Conservation (phyloP, 306 rosid genomes). For the Luffa acutangula region DNA sequence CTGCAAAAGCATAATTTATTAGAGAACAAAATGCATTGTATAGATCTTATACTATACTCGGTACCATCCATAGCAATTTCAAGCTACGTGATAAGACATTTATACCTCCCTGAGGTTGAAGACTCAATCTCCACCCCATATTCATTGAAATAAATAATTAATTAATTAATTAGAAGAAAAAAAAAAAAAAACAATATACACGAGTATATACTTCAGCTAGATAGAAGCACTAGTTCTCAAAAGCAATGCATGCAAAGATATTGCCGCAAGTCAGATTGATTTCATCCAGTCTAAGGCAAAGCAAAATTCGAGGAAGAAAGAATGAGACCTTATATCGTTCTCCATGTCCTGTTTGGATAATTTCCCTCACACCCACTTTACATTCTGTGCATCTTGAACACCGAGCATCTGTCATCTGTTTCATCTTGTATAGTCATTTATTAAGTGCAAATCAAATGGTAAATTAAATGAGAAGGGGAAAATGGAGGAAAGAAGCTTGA, state of each 20-base stretch:
- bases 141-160: not conserved
- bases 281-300: not conserved
- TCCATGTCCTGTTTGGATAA: conserved; percentile 75
- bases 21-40: not conserved
- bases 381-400: conserved; percentile 65
- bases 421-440: conserved; percentile 18
- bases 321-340: conserved; percentile 67
- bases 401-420: conserved; percentile 90
- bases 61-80: not conserved
- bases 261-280: not conserved
- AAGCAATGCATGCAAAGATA: not conserved
- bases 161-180: not conserved
- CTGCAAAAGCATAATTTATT: not conserved
- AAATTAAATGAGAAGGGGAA: not conserved
- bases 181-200: not conserved
- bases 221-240: not conserved
- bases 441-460: conserved; percentile 6
- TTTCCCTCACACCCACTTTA: conserved; percentile 79
- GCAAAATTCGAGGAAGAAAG: not conserved
- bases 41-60: not conserved
- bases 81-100: not conserved
- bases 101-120: not conserved
- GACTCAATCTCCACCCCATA: not conserved
- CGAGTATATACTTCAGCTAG: not conserved
- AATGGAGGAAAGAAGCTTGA: conserved; percentile 14